These are phyloP conservation scores for Pulveroboletus ravenelii DNA, from an alignment of 768 basidiomycete species.

Conservation along the genomic window DNA sequence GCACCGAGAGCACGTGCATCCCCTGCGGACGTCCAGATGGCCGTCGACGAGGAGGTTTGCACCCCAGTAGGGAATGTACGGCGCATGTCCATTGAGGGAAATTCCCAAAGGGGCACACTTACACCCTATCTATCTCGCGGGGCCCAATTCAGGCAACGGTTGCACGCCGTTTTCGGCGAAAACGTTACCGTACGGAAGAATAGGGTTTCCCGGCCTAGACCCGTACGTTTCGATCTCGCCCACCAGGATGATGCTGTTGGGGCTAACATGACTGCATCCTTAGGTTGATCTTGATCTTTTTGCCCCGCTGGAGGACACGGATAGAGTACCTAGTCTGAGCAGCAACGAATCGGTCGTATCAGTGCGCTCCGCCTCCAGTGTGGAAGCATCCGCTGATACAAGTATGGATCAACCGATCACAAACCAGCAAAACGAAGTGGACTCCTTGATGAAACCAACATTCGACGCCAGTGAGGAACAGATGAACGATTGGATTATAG, in stretches of 20 bases:
- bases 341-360: conserved; percentile 5
- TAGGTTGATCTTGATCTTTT: conserved; percentile 15
- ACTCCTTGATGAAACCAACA: neutral
- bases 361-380: neutral
- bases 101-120: neutral
- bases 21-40: neutral
- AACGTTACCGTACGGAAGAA: conserved; percentile 20
- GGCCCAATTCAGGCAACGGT: conserved; percentile 16
- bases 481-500: conserved; percentile 15
- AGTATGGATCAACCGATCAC: neutral
- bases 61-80: neutral
- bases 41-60: neutral
- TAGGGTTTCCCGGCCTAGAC: conserved; percentile 17
- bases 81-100: neutral
- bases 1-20: neutral
- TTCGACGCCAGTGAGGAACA: conserved; percentile 3
- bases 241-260: neutral
- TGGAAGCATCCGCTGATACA: neutral
- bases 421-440: neutral
- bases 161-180: conserved; percentile 19
- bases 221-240: conserved; percentile 7
- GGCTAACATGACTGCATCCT: neutral
- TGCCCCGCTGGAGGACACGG: conserved; percentile 4
- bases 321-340: conserved; percentile 1
- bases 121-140: conserved; percentile 18